phyloP scores from a whole-genome alignment of 2,329 filamentous ascomycete species.

The Arthroderma sp. region DNA sequence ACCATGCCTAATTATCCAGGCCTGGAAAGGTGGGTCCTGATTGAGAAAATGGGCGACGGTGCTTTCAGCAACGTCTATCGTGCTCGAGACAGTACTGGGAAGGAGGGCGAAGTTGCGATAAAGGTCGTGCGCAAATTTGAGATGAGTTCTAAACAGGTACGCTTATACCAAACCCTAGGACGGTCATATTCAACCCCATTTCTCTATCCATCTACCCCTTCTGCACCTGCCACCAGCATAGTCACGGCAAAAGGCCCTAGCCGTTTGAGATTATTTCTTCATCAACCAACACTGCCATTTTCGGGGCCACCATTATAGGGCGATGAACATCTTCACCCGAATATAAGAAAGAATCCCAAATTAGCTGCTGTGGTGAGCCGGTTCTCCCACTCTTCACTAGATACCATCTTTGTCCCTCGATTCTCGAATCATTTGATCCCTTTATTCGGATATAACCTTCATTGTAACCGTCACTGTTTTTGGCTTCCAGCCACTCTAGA shows the following conservation, averaged over 20 bases:
- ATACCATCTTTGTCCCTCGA: constrained; percentile 1
- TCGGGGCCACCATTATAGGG: constrained; percentile 45
- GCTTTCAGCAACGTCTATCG: constrained; percentile 98
- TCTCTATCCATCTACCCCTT: constrained; percentile 11
- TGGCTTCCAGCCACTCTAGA: not conserved
- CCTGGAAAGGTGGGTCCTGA: constrained; percentile 68
- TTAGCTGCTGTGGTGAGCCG: constrained; percentile 88
- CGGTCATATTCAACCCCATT: constrained; percentile 17
- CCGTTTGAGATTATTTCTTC: constrained; percentile 9
- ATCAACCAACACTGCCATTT: constrained; percentile 37
- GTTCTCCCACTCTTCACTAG: constrained; percentile 6
- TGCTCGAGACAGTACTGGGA: constrained; percentile 60
- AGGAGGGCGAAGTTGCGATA: constrained; percentile 75
- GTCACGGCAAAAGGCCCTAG: not conserved
- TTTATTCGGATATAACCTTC: constrained; percentile 6
- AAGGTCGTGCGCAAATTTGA: constrained; percentile 98
- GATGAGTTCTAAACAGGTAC: constrained; percentile 97
- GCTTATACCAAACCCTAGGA: constrained; percentile 26
- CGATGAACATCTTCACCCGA: constrained; percentile 85
- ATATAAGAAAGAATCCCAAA: constrained; percentile 65
- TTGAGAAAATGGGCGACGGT: constrained; percentile 98
- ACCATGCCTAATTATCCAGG: constrained; percentile 80
- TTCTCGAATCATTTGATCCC: constrained; percentile 8
- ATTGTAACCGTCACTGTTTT: constrained; percentile 2
- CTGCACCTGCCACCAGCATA: not conserved